phyloP scores from a whole-genome alignment of 2,329 filamentous ascomycete species.

The Cytospora piceae region DNA sequence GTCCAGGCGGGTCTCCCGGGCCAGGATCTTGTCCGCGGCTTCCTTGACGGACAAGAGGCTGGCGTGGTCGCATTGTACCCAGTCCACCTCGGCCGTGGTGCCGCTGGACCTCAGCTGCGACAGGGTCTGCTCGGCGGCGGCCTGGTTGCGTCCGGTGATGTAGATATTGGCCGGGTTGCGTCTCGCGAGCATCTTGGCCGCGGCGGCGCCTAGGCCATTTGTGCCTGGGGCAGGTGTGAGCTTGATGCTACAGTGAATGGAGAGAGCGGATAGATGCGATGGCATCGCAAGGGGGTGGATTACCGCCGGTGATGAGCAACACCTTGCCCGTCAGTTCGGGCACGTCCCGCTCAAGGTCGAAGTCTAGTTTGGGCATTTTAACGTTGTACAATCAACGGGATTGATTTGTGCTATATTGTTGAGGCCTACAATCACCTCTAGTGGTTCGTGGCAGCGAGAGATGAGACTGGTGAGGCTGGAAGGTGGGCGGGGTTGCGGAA shows the following conservation, averaged over 20 bases:
- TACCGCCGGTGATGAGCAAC: conserved; percentile 46
- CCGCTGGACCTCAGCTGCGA: conserved; percentile 39
- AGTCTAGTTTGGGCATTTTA: conserved; percentile 26
- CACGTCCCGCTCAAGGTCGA: conserved; percentile 37
- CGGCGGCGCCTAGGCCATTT: conserved; percentile 19
- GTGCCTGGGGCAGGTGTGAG: conserved; percentile 9
- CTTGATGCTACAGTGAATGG: neutral
- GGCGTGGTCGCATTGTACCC: conserved; percentile 37
- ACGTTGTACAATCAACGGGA: neutral
- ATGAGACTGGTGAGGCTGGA: no score
- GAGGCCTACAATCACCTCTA: no score
- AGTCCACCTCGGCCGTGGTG: conserved; percentile 37
- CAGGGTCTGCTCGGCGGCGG: conserved; percentile 42
- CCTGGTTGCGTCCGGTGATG: conserved; percentile 46
- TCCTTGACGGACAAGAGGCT: conserved; percentile 38
- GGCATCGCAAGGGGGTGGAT: conserved; percentile 38
- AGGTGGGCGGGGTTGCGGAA: no score
- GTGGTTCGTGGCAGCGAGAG: no score
- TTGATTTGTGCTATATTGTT: no score
- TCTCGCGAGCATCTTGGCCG: conserved; percentile 38
- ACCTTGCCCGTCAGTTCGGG: conserved; percentile 42
- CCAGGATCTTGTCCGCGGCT: conserved; percentile 39
- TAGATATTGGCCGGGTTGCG: conserved; percentile 37
- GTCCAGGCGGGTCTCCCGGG: conserved; percentile 41
- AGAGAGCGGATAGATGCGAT: neutral